These are phyloP conservation scores for Raphanus hybrid DNA, from an alignment of 441 rosid species.

Conservation along the genomic window DNA sequence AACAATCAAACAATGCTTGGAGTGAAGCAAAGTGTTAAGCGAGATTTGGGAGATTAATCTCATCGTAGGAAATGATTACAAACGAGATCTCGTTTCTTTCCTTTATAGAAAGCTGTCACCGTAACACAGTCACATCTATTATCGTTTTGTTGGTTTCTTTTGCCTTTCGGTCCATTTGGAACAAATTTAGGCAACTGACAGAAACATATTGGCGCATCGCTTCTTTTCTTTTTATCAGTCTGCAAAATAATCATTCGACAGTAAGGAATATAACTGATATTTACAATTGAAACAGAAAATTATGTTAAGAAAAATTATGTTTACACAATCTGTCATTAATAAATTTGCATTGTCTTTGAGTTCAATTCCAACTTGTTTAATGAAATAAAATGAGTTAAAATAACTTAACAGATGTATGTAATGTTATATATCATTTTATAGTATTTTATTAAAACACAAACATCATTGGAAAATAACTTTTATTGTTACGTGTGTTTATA, in stretches of 20 bases:
- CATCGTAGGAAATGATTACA: conserved; percentile 46
- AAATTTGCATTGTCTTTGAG: not conserved
- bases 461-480: not conserved
- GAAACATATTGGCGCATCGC: conserved; percentile 6
- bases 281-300: not conserved
- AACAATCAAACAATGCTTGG: not conserved
- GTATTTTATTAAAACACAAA: not conserved
- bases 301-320: not conserved
- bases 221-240: not conserved
- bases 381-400: not conserved
- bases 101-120: conserved; percentile 32
- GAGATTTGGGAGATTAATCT: conserved; percentile 26
- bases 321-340: not conserved
- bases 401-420: not conserved
- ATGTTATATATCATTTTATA: not conserved
- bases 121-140: conserved; percentile 8
- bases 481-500: not conserved
- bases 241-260: not conserved
- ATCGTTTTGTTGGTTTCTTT: conserved; percentile 11
- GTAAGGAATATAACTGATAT: not conserved
- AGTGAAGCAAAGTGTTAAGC: conserved; percentile 29
- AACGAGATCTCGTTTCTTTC: conserved; percentile 27
- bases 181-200: conserved; percentile 23
- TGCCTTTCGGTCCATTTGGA: conserved; percentile 32
- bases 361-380: not conserved